These are phyloP conservation scores for Picochlorum costavermella DNA, from an alignment of 139 green algal species.

Conservation along the genomic window DNA sequence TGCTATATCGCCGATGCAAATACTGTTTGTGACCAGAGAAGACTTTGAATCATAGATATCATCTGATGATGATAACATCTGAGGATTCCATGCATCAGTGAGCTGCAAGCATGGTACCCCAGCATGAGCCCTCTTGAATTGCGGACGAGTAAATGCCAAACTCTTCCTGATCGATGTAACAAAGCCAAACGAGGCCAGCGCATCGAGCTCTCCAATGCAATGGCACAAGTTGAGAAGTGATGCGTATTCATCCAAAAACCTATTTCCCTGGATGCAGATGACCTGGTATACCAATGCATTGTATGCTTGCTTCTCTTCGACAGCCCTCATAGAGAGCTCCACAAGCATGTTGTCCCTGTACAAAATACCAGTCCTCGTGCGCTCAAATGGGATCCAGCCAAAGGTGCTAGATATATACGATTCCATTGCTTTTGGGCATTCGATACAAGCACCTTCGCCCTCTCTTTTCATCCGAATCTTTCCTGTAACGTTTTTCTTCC, in stretches of 20 bases:
- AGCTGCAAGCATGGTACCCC: constrained; percentile 12
- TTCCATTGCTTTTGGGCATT: no score
- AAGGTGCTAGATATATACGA: no score
- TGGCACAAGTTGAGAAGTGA: constrained; percentile 8
- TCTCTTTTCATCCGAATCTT: no score
- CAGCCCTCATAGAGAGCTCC: not conserved
- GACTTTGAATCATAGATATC: not conserved
- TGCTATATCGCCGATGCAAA: constrained; percentile 32
- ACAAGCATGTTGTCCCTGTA: not conserved
- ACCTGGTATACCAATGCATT: not conserved
- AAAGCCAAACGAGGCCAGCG: constrained; percentile 49
- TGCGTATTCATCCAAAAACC: not conserved
- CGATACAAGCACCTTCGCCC: no score
- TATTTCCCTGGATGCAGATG: not conserved
- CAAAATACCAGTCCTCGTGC: not conserved
- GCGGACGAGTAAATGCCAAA: constrained; percentile 46
- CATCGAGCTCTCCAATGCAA: constrained; percentile 43
- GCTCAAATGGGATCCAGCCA: no score
- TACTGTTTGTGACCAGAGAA: constrained; percentile 41
- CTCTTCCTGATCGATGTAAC: constrained; percentile 22
- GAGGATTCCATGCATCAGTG: constrained; percentile 51
- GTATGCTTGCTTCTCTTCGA: not conserved
- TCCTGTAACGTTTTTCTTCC: no score
- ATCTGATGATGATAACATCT: constrained; percentile 23
- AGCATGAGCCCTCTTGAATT: constrained; percentile 12